Percentiles rank a stretch among this genome's conserved stretches.
Conservation (phyloP, 2,329 filamentous ascomycete genomes). For the Neonectria neomacrospora region DNA sequence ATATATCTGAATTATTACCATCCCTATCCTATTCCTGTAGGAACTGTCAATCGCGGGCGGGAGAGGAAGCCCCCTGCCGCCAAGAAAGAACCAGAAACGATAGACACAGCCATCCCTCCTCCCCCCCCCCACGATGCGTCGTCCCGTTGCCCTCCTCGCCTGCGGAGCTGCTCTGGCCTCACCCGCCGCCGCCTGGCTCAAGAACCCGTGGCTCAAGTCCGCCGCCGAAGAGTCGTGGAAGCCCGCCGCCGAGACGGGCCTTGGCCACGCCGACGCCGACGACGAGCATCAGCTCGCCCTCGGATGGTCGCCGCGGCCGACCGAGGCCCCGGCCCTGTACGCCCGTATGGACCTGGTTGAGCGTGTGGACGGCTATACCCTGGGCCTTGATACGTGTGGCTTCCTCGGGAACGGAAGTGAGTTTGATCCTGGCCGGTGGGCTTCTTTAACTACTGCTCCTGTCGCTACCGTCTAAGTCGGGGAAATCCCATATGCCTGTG, state of each 20-base stretch:
- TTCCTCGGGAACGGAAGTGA: constrained; percentile 46
- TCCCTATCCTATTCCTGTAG: neutral
- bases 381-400: constrained; percentile 47
- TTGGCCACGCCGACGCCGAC: constrained; percentile 16
- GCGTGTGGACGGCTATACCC: constrained; percentile 45
- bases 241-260: constrained; percentile 44
- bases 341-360: constrained; percentile 45
- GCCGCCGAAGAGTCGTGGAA: constrained; percentile 44
- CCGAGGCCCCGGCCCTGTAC: constrained; percentile 43
- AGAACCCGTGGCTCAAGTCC: constrained; percentile 32
- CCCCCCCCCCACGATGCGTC: constrained; percentile 27
- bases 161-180: constrained; percentile 41
- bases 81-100: neutral
- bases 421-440: constrained; percentile 22
- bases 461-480: neutral
- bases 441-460: neutral
- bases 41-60: neutral
- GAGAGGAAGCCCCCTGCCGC: neutral
- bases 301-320: constrained; percentile 49
- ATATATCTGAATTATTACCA: neutral
- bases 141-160: constrained; percentile 37
- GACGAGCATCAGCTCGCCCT: constrained; percentile 41
- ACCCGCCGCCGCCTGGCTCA: constrained; percentile 40
- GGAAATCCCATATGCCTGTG: neutral
- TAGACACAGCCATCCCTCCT: neutral